phyloP scores from a whole-genome alignment of 31 red algal genomes.

The Odonthalia washingtoniensis region DNA sequence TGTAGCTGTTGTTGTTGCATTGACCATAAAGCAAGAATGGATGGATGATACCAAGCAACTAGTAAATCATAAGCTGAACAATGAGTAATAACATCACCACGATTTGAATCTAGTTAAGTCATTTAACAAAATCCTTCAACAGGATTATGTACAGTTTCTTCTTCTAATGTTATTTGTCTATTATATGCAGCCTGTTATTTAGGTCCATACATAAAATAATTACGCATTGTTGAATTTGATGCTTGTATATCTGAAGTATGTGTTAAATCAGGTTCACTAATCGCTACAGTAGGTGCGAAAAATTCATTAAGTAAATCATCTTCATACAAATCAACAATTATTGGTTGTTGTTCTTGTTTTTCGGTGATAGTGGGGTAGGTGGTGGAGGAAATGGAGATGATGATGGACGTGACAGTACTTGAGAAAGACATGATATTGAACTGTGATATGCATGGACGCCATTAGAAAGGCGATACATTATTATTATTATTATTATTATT shows the following conservation, averaged over 20 bases:
- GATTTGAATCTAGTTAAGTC: slow-evolving; percentile 49
- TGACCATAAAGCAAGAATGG: not conserved
- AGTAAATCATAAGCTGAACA: slow-evolving; percentile 62
- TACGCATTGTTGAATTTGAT: slow-evolving; percentile 16
- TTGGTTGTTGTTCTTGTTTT: not conserved
- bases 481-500: too few species aligned
- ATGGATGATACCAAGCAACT: slow-evolving; percentile 72
- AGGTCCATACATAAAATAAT: slow-evolving; percentile 40
- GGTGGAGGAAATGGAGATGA: not conserved
- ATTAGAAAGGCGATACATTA: not conserved
- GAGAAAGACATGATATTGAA: not conserved
- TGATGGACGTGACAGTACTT: not conserved
- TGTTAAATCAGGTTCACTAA: not conserved
- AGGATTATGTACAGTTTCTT: slow-evolving; percentile 53
- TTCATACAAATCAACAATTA: slow-evolving; percentile 48
- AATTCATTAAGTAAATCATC: slow-evolving; percentile 58
- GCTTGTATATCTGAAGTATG: too few species aligned
- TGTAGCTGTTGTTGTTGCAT: not conserved
- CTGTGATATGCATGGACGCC: not conserved
- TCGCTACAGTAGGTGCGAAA: slow-evolving; percentile 18
- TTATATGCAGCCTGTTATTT: slow-evolving; percentile 41
- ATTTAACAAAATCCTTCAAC: slow-evolving; percentile 66
- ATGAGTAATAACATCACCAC: slow-evolving; percentile 76
- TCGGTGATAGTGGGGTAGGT: not conserved
- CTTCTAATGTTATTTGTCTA: slow-evolving; percentile 74